phyloP scores from a whole-genome alignment of 495 filamentous ascomycete species.

The Podospora conica region DNA sequence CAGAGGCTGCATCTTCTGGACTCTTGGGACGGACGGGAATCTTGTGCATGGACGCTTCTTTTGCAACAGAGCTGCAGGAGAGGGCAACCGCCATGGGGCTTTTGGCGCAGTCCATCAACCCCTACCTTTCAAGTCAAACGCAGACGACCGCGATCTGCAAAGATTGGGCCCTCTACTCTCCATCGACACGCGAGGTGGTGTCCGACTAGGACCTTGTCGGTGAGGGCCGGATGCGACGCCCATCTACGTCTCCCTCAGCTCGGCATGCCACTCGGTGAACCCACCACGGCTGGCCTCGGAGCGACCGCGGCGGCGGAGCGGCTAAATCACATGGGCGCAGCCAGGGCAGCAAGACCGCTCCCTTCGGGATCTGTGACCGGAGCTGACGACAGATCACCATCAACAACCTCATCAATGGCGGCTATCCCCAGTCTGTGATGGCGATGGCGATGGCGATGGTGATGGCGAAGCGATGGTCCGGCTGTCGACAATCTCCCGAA shows the following conservation, averaged over 20 bases:
- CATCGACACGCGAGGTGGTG: slow-evolving; percentile 5
- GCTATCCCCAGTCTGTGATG: no score
- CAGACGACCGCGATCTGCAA: slow-evolving; percentile 13
- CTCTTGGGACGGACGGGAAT: slow-evolving; percentile 1
- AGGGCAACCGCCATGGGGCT: background rate
- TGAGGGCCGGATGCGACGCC: slow-evolving; percentile 7
- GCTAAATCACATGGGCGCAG: background rate
- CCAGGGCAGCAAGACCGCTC: background rate
- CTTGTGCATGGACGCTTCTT: slow-evolving; percentile 9
- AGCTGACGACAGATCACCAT: background rate
- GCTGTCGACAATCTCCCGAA: background rate
- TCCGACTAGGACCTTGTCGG: slow-evolving; percentile 1
- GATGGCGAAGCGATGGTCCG: background rate
- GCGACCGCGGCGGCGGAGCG: background rate
- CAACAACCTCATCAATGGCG: background rate
- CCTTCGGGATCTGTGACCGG: background rate
- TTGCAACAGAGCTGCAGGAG: slow-evolving; percentile 16
- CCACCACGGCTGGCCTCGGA: slow-evolving; percentile 1
- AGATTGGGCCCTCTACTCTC: background rate
- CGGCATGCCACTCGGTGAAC: slow-evolving; percentile 8
- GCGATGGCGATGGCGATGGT: background rate
- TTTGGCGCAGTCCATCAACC: slow-evolving; percentile 1
- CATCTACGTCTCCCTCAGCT: slow-evolving; percentile 4
- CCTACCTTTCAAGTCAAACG: slow-evolving; percentile 9
- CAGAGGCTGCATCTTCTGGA: slow-evolving; percentile 6